A percentile compares a stretch with the other conserved stretches of the same genome.
phyloP scores from a whole-genome alignment of 257 asterid species.

The Penstemon davidsonii region DNA sequence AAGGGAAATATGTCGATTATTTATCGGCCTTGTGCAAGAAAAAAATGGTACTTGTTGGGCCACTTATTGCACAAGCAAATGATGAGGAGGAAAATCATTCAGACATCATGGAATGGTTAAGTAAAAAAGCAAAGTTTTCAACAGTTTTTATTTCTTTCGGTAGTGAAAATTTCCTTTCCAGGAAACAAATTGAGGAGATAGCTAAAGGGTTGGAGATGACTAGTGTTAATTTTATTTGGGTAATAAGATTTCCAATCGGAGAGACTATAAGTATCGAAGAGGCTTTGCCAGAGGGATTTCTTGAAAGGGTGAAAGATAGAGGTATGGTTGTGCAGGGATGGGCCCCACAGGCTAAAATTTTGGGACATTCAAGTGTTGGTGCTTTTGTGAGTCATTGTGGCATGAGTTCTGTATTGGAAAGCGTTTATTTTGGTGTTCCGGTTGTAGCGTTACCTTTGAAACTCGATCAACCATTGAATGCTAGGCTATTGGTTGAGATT shows the following conservation, averaged over 20 bases:
- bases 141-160: constrained; percentile 43
- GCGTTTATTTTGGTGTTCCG: constrained; percentile 42
- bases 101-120: constrained; percentile 41
- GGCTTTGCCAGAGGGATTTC: constrained; percentile 41
- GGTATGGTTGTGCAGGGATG: constrained; percentile 41
- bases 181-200: constrained; percentile 30
- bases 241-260: constrained; percentile 37
- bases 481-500: constrained; percentile 34
- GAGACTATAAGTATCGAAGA: constrained; percentile 19
- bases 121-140: constrained; percentile 25
- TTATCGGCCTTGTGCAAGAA: constrained; percentile 29
- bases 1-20: constrained; percentile 41
- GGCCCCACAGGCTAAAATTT: constrained; percentile 45
- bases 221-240: constrained; percentile 46
- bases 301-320: constrained; percentile 34
- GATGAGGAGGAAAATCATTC: background rate
- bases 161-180: constrained; percentile 41
- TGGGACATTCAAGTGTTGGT: constrained; percentile 37
- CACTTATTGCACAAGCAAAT: constrained; percentile 20
- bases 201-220: constrained; percentile 34
- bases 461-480: constrained; percentile 33
- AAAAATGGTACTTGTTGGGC: constrained; percentile 37
- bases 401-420: constrained; percentile 40
- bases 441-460: constrained; percentile 36
- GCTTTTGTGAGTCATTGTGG: constrained; percentile 54